phyloP scores from a whole-genome alignment of 768 basidiomycete genomes.

The Tubosaeta sp. region DNA sequence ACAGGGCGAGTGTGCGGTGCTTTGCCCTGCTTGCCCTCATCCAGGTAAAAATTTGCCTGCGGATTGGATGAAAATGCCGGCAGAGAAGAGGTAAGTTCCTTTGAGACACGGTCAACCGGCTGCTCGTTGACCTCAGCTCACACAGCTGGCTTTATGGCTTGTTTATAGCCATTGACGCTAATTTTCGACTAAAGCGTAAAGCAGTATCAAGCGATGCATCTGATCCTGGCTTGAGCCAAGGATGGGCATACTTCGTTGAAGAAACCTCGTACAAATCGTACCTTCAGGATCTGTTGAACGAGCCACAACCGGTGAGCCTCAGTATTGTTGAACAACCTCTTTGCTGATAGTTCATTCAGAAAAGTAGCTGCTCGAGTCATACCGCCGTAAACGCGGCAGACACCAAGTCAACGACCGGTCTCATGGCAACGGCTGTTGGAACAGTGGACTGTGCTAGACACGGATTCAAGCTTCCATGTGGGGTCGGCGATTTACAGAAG shows the following conservation, averaged over 20 bases:
- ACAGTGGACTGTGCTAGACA: background rate
- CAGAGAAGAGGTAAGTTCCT: background rate
- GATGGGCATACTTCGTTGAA: conserved; percentile 19
- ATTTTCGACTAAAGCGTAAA: conserved; percentile 16
- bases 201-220: conserved; percentile 4
- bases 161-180: conserved; percentile 12
- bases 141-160: conserved; percentile 18
- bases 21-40: conserved; percentile 5
- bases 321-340: too few relatives aligned
- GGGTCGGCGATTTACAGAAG: background rate
- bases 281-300: background rate
- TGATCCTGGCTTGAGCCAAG: conserved; percentile 16
- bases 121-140: too few relatives aligned
- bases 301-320: too few relatives aligned
- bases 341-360: background rate
- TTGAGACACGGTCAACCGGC: too few relatives aligned
- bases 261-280: conserved; percentile 12
- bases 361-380: background rate
- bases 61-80: background rate
- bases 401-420: background rate
- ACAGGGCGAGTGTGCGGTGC: conserved; percentile 1
- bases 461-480: conserved; percentile 1
- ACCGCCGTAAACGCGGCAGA: conserved; percentile 2
- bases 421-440: background rate
- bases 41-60: background rate